A percentile compares a stretch with the other conserved stretches of the same genome.
Conservation (phyloP, 169 alveolate species). For the Cryptosporidium tyzzeri region DNA sequence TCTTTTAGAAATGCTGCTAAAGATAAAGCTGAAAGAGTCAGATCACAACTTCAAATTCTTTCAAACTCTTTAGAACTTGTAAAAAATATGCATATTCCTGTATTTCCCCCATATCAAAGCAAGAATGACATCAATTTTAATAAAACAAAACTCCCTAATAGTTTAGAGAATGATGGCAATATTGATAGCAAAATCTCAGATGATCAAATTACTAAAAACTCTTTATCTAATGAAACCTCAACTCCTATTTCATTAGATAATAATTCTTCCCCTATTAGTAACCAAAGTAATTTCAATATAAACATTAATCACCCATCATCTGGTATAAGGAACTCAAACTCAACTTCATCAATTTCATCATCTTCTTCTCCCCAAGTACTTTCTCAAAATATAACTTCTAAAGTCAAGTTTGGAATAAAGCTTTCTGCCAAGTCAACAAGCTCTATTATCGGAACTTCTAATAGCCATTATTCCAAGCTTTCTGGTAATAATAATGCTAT, state of each 20-base stretch:
- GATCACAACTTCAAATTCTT: slow-evolving; percentile 54
- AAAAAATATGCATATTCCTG: slow-evolving; percentile 55
- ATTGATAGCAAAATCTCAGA: not conserved
- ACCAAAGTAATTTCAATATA: not conserved
- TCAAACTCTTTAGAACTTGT: slow-evolving; percentile 49
- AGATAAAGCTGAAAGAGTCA: slow-evolving; percentile 71
- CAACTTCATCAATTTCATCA: not conserved
- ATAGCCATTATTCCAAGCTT: not conserved
- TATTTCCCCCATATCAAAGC: slow-evolving; percentile 66
- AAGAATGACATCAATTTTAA: slow-evolving; percentile 7
- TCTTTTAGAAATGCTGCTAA: slow-evolving; percentile 57
- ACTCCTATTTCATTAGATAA: not conserved
- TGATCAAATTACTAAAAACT: not conserved
- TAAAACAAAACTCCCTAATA: not conserved
- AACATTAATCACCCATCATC: not conserved
- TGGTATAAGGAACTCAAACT: not conserved
- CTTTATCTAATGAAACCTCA: not conserved
- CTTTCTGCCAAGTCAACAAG: not conserved
- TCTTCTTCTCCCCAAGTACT: not conserved
- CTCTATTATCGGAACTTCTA: not conserved
- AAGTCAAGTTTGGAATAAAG: slow-evolving; percentile 37
- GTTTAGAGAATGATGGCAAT: not conserved
- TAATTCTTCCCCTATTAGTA: not conserved
- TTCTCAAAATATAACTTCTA: not conserved
- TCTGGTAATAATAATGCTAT: not conserved